Evolutionary conservation across 2,329 filamentous ascomycete species (phyloP).

Genomic region (Trichoderma atroviride): DNA sequence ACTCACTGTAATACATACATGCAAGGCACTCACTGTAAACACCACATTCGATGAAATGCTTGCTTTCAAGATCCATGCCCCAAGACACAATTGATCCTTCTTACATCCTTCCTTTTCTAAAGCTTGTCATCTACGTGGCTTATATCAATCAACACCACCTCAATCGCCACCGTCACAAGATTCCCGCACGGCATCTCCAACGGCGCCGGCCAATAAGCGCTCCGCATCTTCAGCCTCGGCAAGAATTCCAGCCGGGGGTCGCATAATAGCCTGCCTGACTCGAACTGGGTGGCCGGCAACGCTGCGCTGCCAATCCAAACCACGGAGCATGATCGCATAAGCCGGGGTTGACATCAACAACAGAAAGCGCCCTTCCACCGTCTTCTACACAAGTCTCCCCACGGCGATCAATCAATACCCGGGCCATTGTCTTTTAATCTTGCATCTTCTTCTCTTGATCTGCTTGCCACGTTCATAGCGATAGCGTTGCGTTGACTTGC

Average conservation of each 20-base stretch:
- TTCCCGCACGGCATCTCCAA: slow-evolving; percentile 6
- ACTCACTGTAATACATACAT: background rate
- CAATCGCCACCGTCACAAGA: background rate
- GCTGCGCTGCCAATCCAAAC: slow-evolving; percentile 13
- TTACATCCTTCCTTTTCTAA: background rate
- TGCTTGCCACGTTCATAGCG: background rate
- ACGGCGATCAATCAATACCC: slow-evolving; percentile 20
- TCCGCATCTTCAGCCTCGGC: slow-evolving; percentile 23
- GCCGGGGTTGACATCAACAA: slow-evolving; percentile 17
- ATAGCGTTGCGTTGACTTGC: background rate
- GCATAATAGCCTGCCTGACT: slow-evolving; percentile 15
- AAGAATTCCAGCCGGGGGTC: slow-evolving; percentile 11
- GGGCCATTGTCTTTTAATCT: background rate
- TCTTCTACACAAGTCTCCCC: slow-evolving; percentile 9
- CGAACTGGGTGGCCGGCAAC: slow-evolving; percentile 11
- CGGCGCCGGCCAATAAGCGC: slow-evolving; percentile 11
- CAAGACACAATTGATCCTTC: background rate
- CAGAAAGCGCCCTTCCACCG: slow-evolving; percentile 11
- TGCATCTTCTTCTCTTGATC: background rate
- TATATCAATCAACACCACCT: background rate
- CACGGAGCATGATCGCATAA: slow-evolving; percentile 11
- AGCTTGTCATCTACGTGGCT: background rate
- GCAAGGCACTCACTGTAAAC: background rate
- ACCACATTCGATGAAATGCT: background rate
- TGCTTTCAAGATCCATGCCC: background rate